Evolutionary conservation across 2,329 filamentous ascomycete species (phyloP).

Genomic region (Colletotrichum phormii): DNA sequence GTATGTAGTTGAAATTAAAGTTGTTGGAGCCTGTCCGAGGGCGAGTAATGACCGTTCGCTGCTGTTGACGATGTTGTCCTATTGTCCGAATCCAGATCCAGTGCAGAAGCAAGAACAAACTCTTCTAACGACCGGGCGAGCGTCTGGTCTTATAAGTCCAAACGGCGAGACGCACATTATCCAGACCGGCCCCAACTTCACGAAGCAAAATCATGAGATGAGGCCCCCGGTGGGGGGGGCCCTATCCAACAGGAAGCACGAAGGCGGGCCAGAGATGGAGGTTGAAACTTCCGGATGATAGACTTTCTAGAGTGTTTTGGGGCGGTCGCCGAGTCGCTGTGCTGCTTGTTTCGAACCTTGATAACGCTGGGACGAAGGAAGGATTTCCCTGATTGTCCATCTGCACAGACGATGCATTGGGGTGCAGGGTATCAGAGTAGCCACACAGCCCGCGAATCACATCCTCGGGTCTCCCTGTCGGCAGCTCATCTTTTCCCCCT

Average conservation of each 20-base stretch:
- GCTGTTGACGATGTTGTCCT: constrained; percentile 22
- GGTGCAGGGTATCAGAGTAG: constrained; percentile 19
- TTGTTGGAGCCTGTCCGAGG: constrained; percentile 13
- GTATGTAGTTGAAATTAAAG: constrained; percentile 4
- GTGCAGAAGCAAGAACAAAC: neutral
- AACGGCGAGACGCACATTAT: neutral
- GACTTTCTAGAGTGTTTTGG: constrained; percentile 36
- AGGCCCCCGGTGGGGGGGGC: neutral
- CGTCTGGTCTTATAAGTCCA: constrained; percentile 23
- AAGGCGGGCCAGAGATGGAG: neutral
- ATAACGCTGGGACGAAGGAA: constrained; percentile 21
- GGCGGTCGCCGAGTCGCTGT: constrained; percentile 24
- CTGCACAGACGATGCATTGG: constrained; percentile 34
- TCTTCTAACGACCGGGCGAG: neutral
- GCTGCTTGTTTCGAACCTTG: constrained; percentile 35
- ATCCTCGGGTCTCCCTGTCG: neutral
- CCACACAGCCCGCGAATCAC: constrained; percentile 12
- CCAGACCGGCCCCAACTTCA: neutral
- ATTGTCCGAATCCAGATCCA: constrained; percentile 33
- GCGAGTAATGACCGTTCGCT: constrained; percentile 30
- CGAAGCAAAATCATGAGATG: constrained; percentile 8
- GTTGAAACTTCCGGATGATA: constrained; percentile 31
- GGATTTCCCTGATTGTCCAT: constrained; percentile 31
- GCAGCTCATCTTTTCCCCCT: neutral
- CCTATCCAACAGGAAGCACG: neutral